phyloP scores from a whole-genome alignment of 78 protist genomes.

The Creolimax fragrantissima region DNA sequence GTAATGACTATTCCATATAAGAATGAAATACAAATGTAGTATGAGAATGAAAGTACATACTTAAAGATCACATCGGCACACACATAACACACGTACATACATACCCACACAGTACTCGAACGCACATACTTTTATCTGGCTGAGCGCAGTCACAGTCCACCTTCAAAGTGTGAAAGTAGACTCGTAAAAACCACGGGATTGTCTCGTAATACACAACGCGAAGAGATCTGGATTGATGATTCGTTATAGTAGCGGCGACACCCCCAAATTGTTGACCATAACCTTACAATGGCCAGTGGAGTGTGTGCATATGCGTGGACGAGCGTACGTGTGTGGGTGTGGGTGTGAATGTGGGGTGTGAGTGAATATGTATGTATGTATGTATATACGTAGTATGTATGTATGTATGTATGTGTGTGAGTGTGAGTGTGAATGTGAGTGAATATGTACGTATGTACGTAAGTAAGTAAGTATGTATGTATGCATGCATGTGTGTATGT shows the following conservation, averaged over 20 bases:
- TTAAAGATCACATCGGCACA: neutral
- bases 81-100: neutral
- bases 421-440: neutral
- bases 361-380: neutral
- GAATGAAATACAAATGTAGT: neutral
- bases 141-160: neutral
- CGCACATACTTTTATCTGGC: neutral
- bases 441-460: neutral
- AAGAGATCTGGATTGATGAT: neutral
- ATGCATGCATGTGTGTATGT: neutral
- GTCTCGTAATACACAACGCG: neutral
- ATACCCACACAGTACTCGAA: neutral
- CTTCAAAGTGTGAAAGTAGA: neutral
- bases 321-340: neutral
- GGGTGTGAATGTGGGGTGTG: neutral
- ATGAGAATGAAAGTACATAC: neutral
- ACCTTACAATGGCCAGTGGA: neutral
- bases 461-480: neutral
- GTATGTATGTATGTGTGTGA: neutral
- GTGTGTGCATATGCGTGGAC: neutral
- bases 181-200: neutral
- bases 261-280: neutral
- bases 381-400: neutral
- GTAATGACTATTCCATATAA: neutral
- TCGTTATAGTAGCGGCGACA: neutral